Base-by-base conservation (phyloP, 768 basidiomycete genomes). In the Psilocybe cyanescens region DNA sequence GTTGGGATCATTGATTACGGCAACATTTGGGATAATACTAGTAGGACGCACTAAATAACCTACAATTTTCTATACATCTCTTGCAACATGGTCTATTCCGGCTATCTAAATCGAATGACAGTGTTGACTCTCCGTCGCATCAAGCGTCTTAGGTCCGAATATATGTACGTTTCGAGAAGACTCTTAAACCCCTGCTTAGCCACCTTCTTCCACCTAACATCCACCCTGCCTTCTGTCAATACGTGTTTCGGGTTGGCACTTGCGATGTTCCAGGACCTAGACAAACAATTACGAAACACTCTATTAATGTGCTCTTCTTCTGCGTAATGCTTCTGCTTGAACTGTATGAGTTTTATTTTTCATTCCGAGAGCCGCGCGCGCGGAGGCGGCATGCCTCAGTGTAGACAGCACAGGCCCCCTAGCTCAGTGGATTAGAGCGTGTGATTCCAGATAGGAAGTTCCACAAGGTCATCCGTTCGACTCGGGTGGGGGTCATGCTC, bases 381-480 rank as follows among this genome's bases (percentile, higher is more conserved):
- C 28, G 41, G 17, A 45, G 41, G 8, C 52, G 30, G n/a, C 2
- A 4, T 30, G 14, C 41, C 39, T 8, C 8, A 29, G 12, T 2
- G 3, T 14, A 52, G 28, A 12, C 31, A 4, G 11, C 3, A 24
- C 28, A 52, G 71, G 65, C 69, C 75, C 75, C 73, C 71, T 76
- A 74, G 74, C 75, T 76, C 74, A 75, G 75, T 72, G 75, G 75
- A 35, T 24, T 75, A 75, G 74, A 76, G 75, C 72, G 71, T 75
- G 71, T 72, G 74, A 76, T 74, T 74, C 75, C 73, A 73, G 73
- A 12, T 14, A 50, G 63, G 71, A 67, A 58, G 2, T 61, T 79
- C 79, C 78, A 74, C 75, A 79, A 80, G 75, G 79, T 76, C 78
- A 77, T 81, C 79, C 76, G 78, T 79, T 79, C 76, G 74, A 81